phyloP scores from a whole-genome alignment of 805 yeast genomes.

The Ascoidea asiatica region DNA sequence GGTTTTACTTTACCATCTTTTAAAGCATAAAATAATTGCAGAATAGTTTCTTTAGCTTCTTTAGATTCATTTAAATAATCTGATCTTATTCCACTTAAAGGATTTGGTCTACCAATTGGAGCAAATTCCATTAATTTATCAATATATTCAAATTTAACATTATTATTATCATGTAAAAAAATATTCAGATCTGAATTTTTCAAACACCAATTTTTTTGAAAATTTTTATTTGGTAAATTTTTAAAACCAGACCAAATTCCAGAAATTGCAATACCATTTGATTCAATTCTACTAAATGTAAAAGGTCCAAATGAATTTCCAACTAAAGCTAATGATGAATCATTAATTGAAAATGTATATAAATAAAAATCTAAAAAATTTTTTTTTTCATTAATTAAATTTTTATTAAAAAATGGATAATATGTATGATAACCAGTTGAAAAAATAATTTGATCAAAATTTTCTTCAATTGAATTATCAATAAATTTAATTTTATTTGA shows the following conservation, averaged over 20 bases:
- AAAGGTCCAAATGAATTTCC: slow-evolving; percentile 28
- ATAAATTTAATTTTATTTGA: slow-evolving; percentile 17
- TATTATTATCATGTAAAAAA: slow-evolving; percentile 21
- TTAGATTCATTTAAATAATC: slow-evolving; percentile 13
- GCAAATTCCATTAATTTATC: slow-evolving; percentile 14
- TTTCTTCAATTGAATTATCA: slow-evolving; percentile 19
- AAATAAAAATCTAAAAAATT: slow-evolving; percentile 16
- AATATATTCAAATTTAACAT: slow-evolving; percentile 17
- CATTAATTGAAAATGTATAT: slow-evolving; percentile 26
- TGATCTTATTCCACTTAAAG: slow-evolving; percentile 15
- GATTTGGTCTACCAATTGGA: slow-evolving; percentile 16
- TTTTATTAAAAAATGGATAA: slow-evolving; percentile 25
- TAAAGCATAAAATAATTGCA: slow-evolving; percentile 14
- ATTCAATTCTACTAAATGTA: slow-evolving; percentile 35
- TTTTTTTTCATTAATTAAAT: slow-evolving; percentile 14
- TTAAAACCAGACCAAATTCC: slow-evolving; percentile 35
- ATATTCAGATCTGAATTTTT: slow-evolving; percentile 16
- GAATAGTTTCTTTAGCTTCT: slow-evolving; percentile 9
- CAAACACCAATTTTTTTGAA: slow-evolving; percentile 25
- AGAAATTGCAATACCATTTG: slow-evolving; percentile 36
- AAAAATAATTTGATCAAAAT: slow-evolving; percentile 27
- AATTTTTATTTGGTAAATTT: slow-evolving; percentile 24
- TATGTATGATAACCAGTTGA: slow-evolving; percentile 40
- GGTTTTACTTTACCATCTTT: slow-evolving; percentile 10
- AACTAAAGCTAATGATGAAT: slow-evolving; percentile 27